Percentiles rank a stretch among this genome's conserved stretches.
Evolutionary conservation across 768 basidiomycete species (phyloP).

Genomic region (Kwoniella dejecticola): DNA sequence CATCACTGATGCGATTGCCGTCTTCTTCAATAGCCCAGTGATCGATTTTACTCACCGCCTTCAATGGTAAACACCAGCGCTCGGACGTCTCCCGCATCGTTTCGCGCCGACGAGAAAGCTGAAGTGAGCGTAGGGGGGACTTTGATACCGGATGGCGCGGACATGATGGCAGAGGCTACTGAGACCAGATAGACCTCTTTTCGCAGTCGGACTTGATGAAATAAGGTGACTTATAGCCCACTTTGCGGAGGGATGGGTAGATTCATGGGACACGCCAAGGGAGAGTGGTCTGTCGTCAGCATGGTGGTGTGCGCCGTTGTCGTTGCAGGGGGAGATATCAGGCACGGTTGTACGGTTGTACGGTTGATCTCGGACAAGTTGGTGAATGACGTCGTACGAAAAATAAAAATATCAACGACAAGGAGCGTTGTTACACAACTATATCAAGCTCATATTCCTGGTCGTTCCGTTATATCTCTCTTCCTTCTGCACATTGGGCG

Average conservation of each 20-base stretch:
- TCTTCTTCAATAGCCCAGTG: too few relatives aligned
- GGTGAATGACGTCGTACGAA: conserved; percentile 8
- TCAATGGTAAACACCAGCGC: conserved; percentile 53
- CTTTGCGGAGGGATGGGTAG: too few relatives aligned
- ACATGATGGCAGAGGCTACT: conserved; percentile 37
- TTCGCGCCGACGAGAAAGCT: conserved; percentile 40
- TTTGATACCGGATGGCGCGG: conserved; percentile 54
- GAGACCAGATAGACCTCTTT: too few relatives aligned
- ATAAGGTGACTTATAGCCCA: too few relatives aligned
- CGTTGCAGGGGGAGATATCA: not conserved
- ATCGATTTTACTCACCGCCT: conserved; percentile 41
- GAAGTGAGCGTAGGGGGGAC: conserved; percentile 42
- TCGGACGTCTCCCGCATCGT: conserved; percentile 34
- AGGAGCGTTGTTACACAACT: too few relatives aligned
- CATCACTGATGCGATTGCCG: too few relatives aligned
- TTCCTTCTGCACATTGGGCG: too few relatives aligned
- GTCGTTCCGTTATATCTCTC: too few relatives aligned
- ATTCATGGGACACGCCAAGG: conserved; percentile 3
- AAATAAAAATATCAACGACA: not conserved
- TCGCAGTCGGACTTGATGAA: too few relatives aligned
- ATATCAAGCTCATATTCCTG: too few relatives aligned
- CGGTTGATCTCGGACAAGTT: conserved; percentile 8
- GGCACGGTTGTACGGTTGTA: not conserved
- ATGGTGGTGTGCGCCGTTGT: not conserved
- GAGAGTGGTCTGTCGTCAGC: not conserved